Evolutionary conservation across 2,329 filamentous ascomycete species (phyloP), one percentile per base, ranked within the genome.

Genomic region (Neonectria ditissima): DNA sequence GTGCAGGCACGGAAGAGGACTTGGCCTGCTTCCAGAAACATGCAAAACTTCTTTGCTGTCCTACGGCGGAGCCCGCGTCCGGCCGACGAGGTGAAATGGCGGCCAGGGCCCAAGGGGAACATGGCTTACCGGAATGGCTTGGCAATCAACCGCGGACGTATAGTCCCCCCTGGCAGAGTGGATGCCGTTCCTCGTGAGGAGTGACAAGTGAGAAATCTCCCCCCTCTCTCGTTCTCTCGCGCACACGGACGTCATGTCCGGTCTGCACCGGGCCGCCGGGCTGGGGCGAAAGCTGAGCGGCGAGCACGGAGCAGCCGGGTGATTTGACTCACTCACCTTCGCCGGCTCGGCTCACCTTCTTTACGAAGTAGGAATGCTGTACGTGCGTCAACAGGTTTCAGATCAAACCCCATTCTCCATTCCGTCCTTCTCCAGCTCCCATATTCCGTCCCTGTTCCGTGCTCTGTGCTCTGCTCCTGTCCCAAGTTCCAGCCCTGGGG

Each of bases 161-260:
- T n/a, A n/a, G n/a, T n/a, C n/a, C n/a, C n/a, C 37, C 52, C 37
- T 24, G 45, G 28, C 45, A 22, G 44, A 37, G 59, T 62, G 59
- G 52, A 62, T 62, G 51, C 44, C 45, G 52, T 62, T 62, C 59
- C 47, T 62, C 28, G 41, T 55, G 52, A 56, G 59, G 52, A 56
- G 44, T 10, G 37, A 41, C 16, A 41, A 20, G n/a, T 41, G 37
- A 41, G 37, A 39, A 39, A 39, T 39, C 16, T 39, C 16, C 8
- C 37, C 16, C 6, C 37, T 18, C 16, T 34, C 32, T 34, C 14
- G 14, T 5, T 4, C 28, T 9, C 28, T 3, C 10, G 10, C 43
- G n/a, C 44, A 28, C 24, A 26, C 44, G 44, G 44, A 47, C 22
- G 16, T 43, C 34, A 51, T 11, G 52, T 18, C 44, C 28, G 54